These are phyloP conservation scores for Zymoseptoria brevis DNA, from an alignment of 2,329 filamentous ascomycete genomes.

Conservation along the genomic window DNA sequence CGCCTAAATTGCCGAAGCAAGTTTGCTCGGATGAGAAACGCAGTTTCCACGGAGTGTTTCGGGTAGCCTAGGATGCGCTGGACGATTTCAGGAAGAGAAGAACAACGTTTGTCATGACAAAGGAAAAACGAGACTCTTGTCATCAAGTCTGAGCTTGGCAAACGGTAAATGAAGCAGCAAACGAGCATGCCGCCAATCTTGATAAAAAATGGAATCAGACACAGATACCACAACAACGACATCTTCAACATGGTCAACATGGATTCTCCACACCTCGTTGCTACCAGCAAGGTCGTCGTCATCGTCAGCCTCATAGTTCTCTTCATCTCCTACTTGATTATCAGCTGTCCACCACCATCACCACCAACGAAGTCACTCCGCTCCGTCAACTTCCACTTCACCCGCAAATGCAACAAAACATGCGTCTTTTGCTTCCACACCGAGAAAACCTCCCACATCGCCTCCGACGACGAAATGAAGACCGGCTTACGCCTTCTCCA, in stretches of 20 bases:
- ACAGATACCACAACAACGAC: neutral
- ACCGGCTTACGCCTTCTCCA: constrained; percentile 40
- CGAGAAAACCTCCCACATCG: constrained; percentile 41
- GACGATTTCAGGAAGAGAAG: too few species aligned
- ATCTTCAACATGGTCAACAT: neutral
- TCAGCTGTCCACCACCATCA: neutral
- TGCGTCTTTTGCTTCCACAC: constrained; percentile 54
- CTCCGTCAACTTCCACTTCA: constrained; percentile 43
- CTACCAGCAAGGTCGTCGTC: neutral
- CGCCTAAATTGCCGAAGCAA: too few species aligned
- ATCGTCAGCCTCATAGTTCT: neutral
- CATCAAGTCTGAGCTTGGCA: neutral
- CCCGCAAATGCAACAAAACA: constrained; percentile 41
- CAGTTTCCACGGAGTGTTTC: neutral
- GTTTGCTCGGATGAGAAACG: too few species aligned
- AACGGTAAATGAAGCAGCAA: neutral
- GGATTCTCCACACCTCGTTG: neutral
- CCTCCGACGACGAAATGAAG: constrained; percentile 35
- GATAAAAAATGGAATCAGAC: neutral
- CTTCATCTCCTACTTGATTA: neutral
- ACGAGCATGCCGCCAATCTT: neutral
- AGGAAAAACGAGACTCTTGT: neutral
- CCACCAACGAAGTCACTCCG: constrained; percentile 21
- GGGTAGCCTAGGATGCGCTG: neutral
- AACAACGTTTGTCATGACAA: neutral